Percentiles rank a stretch among this genome's conserved stretches.
Evolutionary conservation across 2,329 filamentous ascomycete genomes (phyloP).

Genomic region (Microdochium nivale): DNA sequence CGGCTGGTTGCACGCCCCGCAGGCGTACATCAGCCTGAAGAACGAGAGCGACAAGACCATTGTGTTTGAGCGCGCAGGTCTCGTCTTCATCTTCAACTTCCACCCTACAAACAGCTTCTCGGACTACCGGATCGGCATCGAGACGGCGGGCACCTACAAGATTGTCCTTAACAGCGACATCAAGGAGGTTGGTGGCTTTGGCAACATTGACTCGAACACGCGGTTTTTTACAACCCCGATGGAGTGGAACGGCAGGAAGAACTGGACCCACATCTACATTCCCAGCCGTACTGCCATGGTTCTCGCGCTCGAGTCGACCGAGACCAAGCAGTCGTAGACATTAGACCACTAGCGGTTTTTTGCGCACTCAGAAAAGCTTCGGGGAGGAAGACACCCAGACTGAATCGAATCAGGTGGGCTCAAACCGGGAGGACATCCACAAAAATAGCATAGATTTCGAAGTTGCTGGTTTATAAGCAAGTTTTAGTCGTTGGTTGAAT

Average conservation of each 20-base stretch:
- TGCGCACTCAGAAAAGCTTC: too few relatives aligned
- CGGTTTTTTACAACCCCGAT: constrained; percentile 89
- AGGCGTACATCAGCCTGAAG: constrained; percentile 91
- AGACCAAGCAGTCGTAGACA: constrained; percentile 11
- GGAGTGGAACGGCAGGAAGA: constrained; percentile 81
- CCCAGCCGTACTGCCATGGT: constrained; percentile 76
- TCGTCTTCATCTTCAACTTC: constrained; percentile 97
- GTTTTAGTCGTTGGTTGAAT: neutral
- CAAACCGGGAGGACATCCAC: neutral
- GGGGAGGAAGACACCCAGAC: neutral
- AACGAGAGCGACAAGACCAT: constrained; percentile 90
- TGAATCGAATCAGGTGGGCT: neutral
- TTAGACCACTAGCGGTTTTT: neutral
- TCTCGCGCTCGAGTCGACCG: constrained; percentile 39
- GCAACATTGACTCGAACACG: constrained; percentile 68
- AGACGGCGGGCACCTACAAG: constrained; percentile 75
- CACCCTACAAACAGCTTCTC: constrained; percentile 75
- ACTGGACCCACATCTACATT: constrained; percentile 89
- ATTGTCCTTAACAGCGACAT: constrained; percentile 79
- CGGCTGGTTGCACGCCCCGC: constrained; percentile 77
- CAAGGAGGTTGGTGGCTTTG: constrained; percentile 69
- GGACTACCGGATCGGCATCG: constrained; percentile 87
- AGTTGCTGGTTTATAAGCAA: neutral
- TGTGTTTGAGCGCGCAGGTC: constrained; percentile 84
- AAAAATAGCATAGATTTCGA: neutral